These are phyloP conservation scores for Fusarium verticillioides DNA, from an alignment of 2,329 filamentous ascomycete species.

Conservation along the genomic window DNA sequence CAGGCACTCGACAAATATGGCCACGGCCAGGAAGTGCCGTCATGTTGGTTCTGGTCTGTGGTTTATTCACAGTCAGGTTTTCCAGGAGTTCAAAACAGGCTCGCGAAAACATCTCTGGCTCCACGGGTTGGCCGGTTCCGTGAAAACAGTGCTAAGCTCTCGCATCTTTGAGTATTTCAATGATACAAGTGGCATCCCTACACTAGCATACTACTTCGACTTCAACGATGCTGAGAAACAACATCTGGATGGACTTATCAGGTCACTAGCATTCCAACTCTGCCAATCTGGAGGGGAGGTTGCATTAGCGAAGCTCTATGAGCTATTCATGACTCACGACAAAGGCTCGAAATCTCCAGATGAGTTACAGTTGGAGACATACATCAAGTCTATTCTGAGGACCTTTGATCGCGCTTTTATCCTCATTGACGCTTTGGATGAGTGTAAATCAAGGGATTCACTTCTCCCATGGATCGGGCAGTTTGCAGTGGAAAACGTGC, in stretches of 20 bases:
- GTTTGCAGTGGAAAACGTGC: too few relatives aligned
- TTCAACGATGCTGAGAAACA: slow-evolving; percentile 38
- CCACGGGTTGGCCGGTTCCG: slow-evolving; percentile 26
- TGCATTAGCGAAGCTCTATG: neutral
- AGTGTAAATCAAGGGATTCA: too few relatives aligned
- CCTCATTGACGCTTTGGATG: too few relatives aligned
- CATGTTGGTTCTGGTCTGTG: slow-evolving; percentile 10
- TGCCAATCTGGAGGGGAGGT: fast-evolving
- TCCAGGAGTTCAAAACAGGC: neutral
- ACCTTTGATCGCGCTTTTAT: too few relatives aligned
- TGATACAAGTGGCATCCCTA: neutral
- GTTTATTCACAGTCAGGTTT: fast-evolving
- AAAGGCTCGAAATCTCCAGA: too few relatives aligned
- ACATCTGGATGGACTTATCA: slow-evolving; percentile 9
- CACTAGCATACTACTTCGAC: slow-evolving; percentile 37
- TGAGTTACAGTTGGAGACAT: too few relatives aligned
- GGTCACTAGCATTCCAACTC: slow-evolving; percentile 24
- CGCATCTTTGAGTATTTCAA: slow-evolving; percentile 27
- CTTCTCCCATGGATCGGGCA: too few relatives aligned
- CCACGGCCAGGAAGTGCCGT: too few relatives aligned
- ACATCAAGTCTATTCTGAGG: too few relatives aligned
- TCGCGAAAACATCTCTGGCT: neutral
- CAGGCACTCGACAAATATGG: too few relatives aligned
- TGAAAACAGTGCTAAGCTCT: slow-evolving; percentile 34
- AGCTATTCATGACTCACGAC: too few relatives aligned